Base-by-base conservation (phyloP, 164 flowering plant species). In the Piper longum region DNA sequence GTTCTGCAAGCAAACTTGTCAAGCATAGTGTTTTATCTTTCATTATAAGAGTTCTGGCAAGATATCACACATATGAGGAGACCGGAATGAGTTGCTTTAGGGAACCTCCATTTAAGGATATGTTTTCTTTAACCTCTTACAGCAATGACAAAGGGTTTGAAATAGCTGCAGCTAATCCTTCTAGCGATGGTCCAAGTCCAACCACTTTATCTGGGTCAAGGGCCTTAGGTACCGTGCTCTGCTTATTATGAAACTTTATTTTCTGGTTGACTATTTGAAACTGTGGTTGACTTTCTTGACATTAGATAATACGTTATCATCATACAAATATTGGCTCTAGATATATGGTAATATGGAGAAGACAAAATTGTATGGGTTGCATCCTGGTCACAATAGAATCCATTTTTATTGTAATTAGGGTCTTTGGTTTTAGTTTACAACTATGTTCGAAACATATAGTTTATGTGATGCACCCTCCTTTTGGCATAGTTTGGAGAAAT, bases 71-170 rank as follows among this genome's bases (percentile, higher is more conserved):
- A 63, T 84, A 67, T 77, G 85, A 86, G 72, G 78, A 70, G 56
- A 74, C 84, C 4, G 88, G 92, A 44, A 76, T 69, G 70, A 87
- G 95, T 74, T 91, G 96, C 80, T 89, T 91, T 70, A 77, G 70
- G 67, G 95, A 83, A 56, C 83, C 86, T 39, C 43, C 71, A 60
- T 85, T 78, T 62, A 78, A 59, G 76, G 84, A 84, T 59, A 71
- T 84, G 59, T 80, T 83, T 69, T 71, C 65, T 60, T 77, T 87
- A 67, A 75, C 74, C n/a, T 68, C 68, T 57, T 74, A 81, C 51
- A 75, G 64, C 67, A 78, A 73, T 60, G 64, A 74, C 52, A 79
- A 70, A 60, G 64, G 71, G 56, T 19, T 63, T 36, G 82, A 74
- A 71, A 63, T 59, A 40, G 13, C 16, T 26, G 41, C 76, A 68